A percentile compares a stretch with the other conserved stretches of the same genome.
phyloP scores from a whole-genome alignment of 352 stramenopile genomes.

The Globisporangium sylvaticum region DNA sequence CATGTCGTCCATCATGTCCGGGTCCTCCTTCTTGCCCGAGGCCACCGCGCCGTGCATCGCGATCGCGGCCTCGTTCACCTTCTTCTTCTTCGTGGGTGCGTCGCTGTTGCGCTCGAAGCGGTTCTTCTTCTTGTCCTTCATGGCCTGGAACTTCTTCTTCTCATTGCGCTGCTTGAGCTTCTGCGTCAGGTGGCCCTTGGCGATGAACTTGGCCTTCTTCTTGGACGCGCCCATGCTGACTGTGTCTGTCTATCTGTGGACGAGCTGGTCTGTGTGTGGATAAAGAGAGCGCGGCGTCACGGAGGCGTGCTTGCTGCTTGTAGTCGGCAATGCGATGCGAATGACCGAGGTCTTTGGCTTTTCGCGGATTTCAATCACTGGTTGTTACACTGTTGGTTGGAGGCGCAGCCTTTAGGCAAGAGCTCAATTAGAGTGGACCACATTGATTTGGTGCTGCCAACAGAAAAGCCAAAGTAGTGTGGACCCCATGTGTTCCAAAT shows the following conservation, averaged over 20 bases:
- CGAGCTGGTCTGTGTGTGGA: neutral
- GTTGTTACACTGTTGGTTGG: conserved; percentile 3
- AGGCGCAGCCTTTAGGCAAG: neutral
- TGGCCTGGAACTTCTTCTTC: conserved; percentile 75
- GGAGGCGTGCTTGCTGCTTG: neutral
- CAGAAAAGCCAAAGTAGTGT: too few relatives aligned
- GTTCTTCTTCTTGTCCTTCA: conserved; percentile 77
- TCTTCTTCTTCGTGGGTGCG: conserved; percentile 44
- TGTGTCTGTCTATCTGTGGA: neutral
- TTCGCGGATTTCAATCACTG: conserved; percentile 11
- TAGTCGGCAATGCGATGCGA: conserved; percentile 9
- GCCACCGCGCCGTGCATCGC: conserved; percentile 5
- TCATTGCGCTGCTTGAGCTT: conserved; percentile 87
- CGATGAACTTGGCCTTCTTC: conserved; percentile 89
- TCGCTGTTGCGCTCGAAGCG: conserved; percentile 65
- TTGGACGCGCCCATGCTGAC: conserved; percentile 57
- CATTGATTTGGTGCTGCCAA: too few relatives aligned
- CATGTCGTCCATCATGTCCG: conserved; percentile 86
- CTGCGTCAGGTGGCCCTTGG: conserved; percentile 66
- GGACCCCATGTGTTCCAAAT: too few relatives aligned
- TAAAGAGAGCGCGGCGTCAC: neutral
- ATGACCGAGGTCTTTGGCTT: conserved; percentile 3
- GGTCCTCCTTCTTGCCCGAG: conserved; percentile 44
- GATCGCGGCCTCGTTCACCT: conserved; percentile 21
- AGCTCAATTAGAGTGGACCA: too few relatives aligned